A percentile compares a stretch with the other conserved stretches of the same genome.
phyloP scores from a whole-genome alignment of 1,284 basidiomycete species.

The Caloboletus firmus region DNA sequence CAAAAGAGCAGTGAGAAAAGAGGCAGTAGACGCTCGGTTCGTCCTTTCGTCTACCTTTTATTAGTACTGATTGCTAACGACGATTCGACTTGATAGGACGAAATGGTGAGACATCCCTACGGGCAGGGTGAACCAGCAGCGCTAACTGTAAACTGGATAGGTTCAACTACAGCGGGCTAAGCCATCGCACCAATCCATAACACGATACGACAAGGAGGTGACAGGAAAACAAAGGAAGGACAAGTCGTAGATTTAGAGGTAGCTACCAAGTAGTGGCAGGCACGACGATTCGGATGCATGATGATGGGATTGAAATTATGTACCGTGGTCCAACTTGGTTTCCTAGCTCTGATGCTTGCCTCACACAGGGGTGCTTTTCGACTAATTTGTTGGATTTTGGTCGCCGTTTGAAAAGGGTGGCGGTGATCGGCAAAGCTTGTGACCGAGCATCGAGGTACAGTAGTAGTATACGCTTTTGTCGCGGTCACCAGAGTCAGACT shows the following conservation, averaged over 20 bases:
- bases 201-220: not conserved
- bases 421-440: slow-evolving; percentile 9
- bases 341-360: not conserved
- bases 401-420: slow-evolving; percentile 25
- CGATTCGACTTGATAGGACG: slow-evolving; percentile 40
- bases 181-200: not conserved
- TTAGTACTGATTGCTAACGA: slow-evolving; percentile 1
- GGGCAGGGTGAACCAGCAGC: not conserved
- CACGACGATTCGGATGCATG: not conserved
- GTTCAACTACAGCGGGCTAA: slow-evolving; percentile 61
- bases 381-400: slow-evolving; percentile 7
- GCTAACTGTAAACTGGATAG: slow-evolving; percentile 32
- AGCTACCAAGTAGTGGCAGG: not conserved
- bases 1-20: slow-evolving; percentile 74
- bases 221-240: not conserved
- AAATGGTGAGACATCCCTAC: slow-evolving; percentile 44
- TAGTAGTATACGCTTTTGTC: not conserved
- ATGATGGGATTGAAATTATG: not conserved
- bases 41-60: slow-evolving; percentile 11
- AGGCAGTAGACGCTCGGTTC: slow-evolving; percentile 82
- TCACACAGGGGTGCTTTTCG: not conserved
- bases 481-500: not conserved
- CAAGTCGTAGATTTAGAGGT: not conserved
- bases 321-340: too few species aligned
- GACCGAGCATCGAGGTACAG: not conserved